Evolutionary conservation across 306 rosid species (phyloP).

Genomic region (Corylus avellana): DNA sequence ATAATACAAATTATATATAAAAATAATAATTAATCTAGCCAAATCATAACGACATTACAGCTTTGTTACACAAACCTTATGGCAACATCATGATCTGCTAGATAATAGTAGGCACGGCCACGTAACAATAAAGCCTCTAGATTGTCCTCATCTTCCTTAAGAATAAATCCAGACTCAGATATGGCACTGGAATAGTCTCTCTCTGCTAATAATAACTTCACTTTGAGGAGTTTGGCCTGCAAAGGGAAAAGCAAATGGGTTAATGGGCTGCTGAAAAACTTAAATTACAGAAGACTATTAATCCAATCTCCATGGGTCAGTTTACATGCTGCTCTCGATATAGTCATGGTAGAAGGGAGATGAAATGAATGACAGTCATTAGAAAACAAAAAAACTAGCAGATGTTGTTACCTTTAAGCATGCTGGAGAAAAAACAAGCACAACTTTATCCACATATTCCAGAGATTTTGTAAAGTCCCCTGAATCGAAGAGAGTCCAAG

Average conservation of each 20-base stretch:
- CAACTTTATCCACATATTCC: slow-evolving; percentile 90
- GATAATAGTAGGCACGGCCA: slow-evolving; percentile 93
- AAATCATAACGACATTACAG: slow-evolving; percentile 5
- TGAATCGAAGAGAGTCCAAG: slow-evolving; percentile 62
- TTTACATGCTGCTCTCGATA: slow-evolving; percentile 14
- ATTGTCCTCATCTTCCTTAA: slow-evolving; percentile 89
- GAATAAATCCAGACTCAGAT: slow-evolving; percentile 74
- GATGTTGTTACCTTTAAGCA: slow-evolving; percentile 62
- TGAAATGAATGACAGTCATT: slow-evolving; percentile 6
- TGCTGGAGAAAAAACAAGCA: slow-evolving; percentile 90
- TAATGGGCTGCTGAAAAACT: slow-evolving; percentile 16
- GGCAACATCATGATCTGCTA: slow-evolving; percentile 98
- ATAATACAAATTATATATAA: neutral
- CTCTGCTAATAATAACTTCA: slow-evolving; percentile 68
- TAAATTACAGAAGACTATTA: slow-evolving; percentile 9
- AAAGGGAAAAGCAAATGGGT: slow-evolving; percentile 31
- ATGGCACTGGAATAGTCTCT: slow-evolving; percentile 82
- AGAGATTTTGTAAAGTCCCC: slow-evolving; percentile 70
- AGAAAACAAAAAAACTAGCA: slow-evolving; percentile 1
- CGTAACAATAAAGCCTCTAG: slow-evolving; percentile 84
- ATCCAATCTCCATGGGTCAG: slow-evolving; percentile 20
- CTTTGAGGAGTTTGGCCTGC: slow-evolving; percentile 88
- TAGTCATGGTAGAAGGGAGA: slow-evolving; percentile 19
- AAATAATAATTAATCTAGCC: slow-evolving; percentile 4
- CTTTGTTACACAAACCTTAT: slow-evolving; percentile 54